Base-by-base conservation (phyloP, 208 protist genomes). In the Trypanosoma caninum region DNA sequence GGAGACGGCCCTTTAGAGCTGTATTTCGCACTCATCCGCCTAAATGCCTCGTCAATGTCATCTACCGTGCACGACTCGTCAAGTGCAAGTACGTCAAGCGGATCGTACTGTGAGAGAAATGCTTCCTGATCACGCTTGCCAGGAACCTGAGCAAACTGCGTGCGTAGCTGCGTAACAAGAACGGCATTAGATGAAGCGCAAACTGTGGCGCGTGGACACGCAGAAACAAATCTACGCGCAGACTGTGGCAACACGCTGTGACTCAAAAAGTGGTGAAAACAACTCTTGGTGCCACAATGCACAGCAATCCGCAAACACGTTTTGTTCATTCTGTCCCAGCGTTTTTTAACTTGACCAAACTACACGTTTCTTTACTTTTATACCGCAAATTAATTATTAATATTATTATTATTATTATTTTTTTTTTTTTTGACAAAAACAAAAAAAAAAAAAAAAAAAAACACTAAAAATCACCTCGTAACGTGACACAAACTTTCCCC, bases 91-190 rank as follows among this genome's bases (percentile, higher is more conserved):
- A 93, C 83, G 11, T 93, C 82, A 28, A 93, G 46, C 10, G 87
- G 87, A 28, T 93, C 78, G 42, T 72, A 93, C 71, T 93, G 87
- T 14, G 83, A 72, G 11, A 93, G 78, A 62, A 93, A 93, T 0
- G 86, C 82, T 69, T 93, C 86, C 57, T 93, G 86, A 14, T 82
- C 78, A 13, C 86, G 77, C 78, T 93, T 93, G 20, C 86, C 86
- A 0, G 81, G 74, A 31, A 75, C 70, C 72, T 85, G 80, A n/a
- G 77, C 77, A 73, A 87, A 93, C 72, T 92, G 85, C 50, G 66
- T 76, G 53, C 85, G 85, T 7, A 63, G 69, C 61, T 87, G 80
- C 28, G 59, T 41, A 18, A 20, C 48, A 7, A 72, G 16, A 47
- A 44, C 7, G 2, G 23, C 31, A 30, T 59, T 7, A 28, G 20